phyloP scores from a whole-genome alignment of 78 protist species.

The Protostelium mycophagum region DNA sequence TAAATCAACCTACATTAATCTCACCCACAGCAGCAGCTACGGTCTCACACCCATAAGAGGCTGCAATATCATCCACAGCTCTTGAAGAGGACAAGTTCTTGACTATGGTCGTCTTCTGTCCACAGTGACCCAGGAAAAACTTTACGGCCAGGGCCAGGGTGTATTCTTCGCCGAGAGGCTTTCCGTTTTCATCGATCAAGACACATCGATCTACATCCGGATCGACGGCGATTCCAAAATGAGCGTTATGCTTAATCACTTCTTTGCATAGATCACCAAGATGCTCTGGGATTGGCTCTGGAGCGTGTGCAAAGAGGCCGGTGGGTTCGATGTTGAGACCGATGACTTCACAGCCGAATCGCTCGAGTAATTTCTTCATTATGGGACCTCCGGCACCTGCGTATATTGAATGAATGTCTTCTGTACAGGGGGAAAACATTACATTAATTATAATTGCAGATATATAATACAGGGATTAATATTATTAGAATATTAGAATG shows the following conservation, averaged over 20 bases:
- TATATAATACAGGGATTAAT: too few species aligned
- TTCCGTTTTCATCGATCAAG: slow-evolving; percentile 59
- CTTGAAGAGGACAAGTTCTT: slow-evolving; percentile 67
- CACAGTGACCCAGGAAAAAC: slow-evolving; percentile 45
- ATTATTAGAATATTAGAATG: not conserved
- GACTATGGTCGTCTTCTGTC: slow-evolving; percentile 24
- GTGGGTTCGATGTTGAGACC: slow-evolving; percentile 66
- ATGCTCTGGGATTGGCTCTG: slow-evolving; percentile 67
- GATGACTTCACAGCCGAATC: slow-evolving; percentile 33
- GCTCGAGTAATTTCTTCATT: slow-evolving; percentile 13
- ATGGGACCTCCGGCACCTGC: slow-evolving; percentile 63
- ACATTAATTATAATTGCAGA: too few species aligned
- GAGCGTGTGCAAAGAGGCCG: slow-evolving; percentile 65
- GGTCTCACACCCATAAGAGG: slow-evolving; percentile 23
- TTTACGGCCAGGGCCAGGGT: slow-evolving; percentile 62
- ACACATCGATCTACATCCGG: slow-evolving; percentile 78
- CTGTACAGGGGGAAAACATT: too few species aligned
- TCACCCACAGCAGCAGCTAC: slow-evolving; percentile 69
- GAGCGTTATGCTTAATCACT: slow-evolving; percentile 27
- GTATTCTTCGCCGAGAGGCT: slow-evolving; percentile 66
- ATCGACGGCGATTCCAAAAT: slow-evolving; percentile 71
- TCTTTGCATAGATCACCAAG: slow-evolving; percentile 46
- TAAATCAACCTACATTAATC: not conserved
- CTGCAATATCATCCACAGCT: slow-evolving; percentile 59
- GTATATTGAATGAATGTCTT: not conserved